phyloP scores from a whole-genome alignment of 2,329 filamentous ascomycete genomes.

The Colletotrichum navitas region DNA sequence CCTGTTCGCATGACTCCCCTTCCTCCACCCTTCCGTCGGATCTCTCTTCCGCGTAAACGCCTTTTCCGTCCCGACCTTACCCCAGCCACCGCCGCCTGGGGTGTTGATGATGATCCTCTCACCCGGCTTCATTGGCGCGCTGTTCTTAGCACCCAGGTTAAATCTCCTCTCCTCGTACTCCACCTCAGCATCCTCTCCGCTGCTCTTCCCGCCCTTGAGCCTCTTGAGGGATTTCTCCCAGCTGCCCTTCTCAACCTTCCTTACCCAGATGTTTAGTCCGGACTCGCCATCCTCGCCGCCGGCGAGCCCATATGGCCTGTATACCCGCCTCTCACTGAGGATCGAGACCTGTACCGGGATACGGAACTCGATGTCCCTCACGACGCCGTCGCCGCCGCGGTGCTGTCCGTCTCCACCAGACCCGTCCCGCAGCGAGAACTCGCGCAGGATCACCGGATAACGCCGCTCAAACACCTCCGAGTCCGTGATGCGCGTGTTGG shows the following conservation, averaged over 20 bases:
- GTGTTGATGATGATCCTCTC: conserved; percentile 84
- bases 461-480: conserved; percentile 60
- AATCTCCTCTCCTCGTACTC: conserved; percentile 73
- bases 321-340: conserved; percentile 81
- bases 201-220: conserved; percentile 48
- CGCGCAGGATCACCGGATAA: conserved; percentile 79
- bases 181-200: conserved; percentile 49
- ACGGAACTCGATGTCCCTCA: conserved; percentile 83
- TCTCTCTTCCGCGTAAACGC: conserved; percentile 66
- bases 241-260: conserved; percentile 72
- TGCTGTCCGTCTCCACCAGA: conserved; percentile 76
- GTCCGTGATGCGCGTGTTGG: conserved; percentile 81
- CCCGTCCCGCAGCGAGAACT: conserved; percentile 75
- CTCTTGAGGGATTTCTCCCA: conserved; percentile 60
- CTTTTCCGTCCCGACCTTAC: conserved; percentile 69
- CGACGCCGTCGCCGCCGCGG: conserved; percentile 78
- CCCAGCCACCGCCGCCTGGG: conserved; percentile 85
- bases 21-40: conserved; percentile 64
- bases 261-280: conserved; percentile 89
- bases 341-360: conserved; percentile 83
- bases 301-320: conserved; percentile 82
- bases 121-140: conserved; percentile 79
- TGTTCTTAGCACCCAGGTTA: conserved; percentile 85
- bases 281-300: conserved; percentile 84
- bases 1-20: conserved; percentile 68